phyloP scores from a whole-genome alignment of 441 rosid species.

The Corymbia calophylla region DNA sequence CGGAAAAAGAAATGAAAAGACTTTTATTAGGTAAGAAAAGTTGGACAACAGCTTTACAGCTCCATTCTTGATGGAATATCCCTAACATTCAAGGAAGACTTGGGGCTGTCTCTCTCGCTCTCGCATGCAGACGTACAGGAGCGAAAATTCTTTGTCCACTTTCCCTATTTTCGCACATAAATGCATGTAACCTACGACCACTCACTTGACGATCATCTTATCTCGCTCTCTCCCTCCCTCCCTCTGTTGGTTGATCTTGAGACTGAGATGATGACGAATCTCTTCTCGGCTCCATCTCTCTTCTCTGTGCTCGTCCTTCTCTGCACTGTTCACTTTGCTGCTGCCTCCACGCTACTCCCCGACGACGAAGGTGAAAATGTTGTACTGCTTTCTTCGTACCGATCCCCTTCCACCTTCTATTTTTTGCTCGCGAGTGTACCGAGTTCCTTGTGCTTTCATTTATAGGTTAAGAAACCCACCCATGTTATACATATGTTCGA shows the following conservation, averaged over 20 bases:
- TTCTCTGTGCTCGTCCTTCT: background rate
- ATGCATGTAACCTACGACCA: too few species aligned
- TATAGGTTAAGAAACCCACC: too few species aligned
- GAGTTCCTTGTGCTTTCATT: too few species aligned
- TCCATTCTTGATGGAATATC: background rate
- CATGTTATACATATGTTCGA: too few species aligned
- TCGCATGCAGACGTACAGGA: background rate
- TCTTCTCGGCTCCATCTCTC: background rate
- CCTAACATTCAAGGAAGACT: background rate
- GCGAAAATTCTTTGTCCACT: background rate
- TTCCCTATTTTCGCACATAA: background rate
- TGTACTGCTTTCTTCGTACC: background rate
- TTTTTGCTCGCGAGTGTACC: background rate
- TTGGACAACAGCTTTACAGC: background rate
- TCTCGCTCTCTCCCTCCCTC: too few species aligned
- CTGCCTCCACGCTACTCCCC: conserved; percentile 17
- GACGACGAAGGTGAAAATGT: conserved; percentile 30
- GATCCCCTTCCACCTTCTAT: background rate
- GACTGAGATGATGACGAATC: background rate
- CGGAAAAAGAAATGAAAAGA: too few species aligned
- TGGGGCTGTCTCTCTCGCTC: background rate
- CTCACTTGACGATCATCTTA: too few species aligned
- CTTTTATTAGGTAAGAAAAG: too few species aligned
- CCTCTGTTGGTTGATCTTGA: background rate
- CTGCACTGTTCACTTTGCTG: conserved; percentile 9